These are phyloP conservation scores for Tetrahymena thermophila DNA, from an alignment of 73 alveolate genomes.

Conservation along the genomic window DNA sequence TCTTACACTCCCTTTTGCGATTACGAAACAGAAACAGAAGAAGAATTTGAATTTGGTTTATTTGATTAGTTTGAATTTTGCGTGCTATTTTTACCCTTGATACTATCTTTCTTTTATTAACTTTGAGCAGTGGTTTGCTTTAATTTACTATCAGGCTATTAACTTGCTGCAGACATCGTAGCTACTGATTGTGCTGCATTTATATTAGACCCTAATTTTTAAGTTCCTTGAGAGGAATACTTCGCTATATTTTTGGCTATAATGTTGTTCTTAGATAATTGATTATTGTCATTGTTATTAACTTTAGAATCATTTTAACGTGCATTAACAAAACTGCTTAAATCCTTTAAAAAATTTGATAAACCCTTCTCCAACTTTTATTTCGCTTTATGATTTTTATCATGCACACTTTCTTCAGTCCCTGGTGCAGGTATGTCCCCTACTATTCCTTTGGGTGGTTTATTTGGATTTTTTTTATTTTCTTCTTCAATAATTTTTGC, in stretches of 20 bases:
- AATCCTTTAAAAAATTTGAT: background rate
- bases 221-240: background rate
- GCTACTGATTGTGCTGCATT: background rate
- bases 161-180: background rate
- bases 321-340: background rate
- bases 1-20: background rate
- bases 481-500: conserved; percentile 43
- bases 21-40: background rate
- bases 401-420: background rate
- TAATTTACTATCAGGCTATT: background rate
- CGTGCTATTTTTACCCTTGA: background rate
- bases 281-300: background rate
- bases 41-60: background rate
- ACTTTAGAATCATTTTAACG: background rate
- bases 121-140: background rate
- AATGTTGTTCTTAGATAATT: background rate
- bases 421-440: conserved; percentile 42
- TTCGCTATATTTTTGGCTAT: background rate
- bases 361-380: background rate
- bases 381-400: background rate
- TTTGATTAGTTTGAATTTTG: background rate
- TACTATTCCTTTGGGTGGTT: conserved; percentile 45
- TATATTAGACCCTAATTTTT: background rate
- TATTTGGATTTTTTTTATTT: conserved; percentile 35
- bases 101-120: background rate